Percentiles rank a stretch among this genome's conserved stretches.
These are phyloP conservation scores for Ceratocystis huliohia DNA, from an alignment of 2,329 filamentous ascomycete species.

Conservation along the genomic window DNA sequence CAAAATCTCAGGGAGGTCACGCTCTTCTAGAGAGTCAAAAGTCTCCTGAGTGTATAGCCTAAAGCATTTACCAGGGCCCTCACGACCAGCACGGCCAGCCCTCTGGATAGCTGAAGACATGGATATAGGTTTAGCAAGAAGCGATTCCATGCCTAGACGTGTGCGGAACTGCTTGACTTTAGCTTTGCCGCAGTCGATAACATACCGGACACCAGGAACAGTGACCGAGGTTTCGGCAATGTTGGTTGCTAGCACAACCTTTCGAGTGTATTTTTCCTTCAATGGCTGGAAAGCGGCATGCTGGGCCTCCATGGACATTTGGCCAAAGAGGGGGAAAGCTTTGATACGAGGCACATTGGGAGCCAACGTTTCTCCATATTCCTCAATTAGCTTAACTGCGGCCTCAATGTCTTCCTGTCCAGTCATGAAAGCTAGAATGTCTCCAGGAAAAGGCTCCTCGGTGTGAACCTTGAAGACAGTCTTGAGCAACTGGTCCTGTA, in stretches of 20 bases:
- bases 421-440: conserved; percentile 82
- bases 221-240: conserved; percentile 98
- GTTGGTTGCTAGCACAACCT: conserved; percentile 86
- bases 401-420: conserved; percentile 88
- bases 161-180: conserved; percentile 88
- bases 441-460: conserved; percentile 81
- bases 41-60: conserved; percentile 73
- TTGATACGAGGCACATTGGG: conserved; percentile 60
- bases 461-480: conserved; percentile 76
- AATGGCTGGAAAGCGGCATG: conserved; percentile 73
- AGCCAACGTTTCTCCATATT: conserved; percentile 60
- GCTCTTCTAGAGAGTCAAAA: conserved; percentile 56
- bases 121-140: conserved; percentile 81
- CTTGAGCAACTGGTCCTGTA: conserved; percentile 69
- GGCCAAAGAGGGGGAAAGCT: conserved; percentile 75
- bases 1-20: conserved; percentile 77
- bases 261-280: conserved; percentile 59
- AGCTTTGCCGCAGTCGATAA: conserved; percentile 84
- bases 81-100: conserved; percentile 82
- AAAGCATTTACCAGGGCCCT: conserved; percentile 80
- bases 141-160: conserved; percentile 73
- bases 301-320: conserved; percentile 74
- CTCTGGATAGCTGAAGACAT: conserved; percentile 88
- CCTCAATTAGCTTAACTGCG: conserved; percentile 66
- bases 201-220: conserved; percentile 80